phyloP scores from a whole-genome alignment of 75 land plant species.

The Adiantum capillusveneris region DNA sequence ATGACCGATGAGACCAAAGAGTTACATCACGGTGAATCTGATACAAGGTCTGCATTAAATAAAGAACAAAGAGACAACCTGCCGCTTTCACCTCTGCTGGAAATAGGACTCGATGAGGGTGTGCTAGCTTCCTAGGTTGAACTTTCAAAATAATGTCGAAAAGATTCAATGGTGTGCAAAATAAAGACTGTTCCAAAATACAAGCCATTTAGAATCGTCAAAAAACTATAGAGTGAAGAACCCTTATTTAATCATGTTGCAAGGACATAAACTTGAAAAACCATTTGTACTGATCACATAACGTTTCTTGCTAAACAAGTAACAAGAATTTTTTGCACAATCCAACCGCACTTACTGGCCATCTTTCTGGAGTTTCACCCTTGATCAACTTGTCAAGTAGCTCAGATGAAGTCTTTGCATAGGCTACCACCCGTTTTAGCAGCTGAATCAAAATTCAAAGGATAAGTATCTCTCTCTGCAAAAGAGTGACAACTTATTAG shows the following conservation, averaged over 20 bases:
- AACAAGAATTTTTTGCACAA: neutral
- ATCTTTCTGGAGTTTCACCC: slow-evolving; percentile 38
- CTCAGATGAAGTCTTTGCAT: slow-evolving; percentile 75
- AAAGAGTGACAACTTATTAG: neutral
- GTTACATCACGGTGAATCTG: no score
- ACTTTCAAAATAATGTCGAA: slow-evolving; percentile 72
- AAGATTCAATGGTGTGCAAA: slow-evolving; percentile 70
- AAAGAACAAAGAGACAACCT: neutral
- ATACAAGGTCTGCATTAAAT: neutral
- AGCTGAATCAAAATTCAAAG: slow-evolving; percentile 24
- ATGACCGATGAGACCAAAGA: no score
- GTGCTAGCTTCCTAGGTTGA: slow-evolving; percentile 52
- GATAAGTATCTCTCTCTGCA: neutral
- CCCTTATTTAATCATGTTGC: no score
- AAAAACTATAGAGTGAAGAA: neutral
- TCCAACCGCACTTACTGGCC: slow-evolving; percentile 55
- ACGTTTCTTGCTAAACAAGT: no score
- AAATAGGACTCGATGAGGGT: slow-evolving; percentile 68
- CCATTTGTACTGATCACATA: no score
- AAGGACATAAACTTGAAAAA: neutral
- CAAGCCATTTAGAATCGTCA: neutral
- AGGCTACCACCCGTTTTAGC: slow-evolving; percentile 62
- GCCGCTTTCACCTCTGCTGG: slow-evolving; percentile 40
- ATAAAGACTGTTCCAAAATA: slow-evolving; percentile 54
- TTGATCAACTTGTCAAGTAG: slow-evolving; percentile 47